These are phyloP conservation scores for Boletales sp. DNA, from an alignment of 768 basidiomycete genomes.

Conservation along the genomic window DNA sequence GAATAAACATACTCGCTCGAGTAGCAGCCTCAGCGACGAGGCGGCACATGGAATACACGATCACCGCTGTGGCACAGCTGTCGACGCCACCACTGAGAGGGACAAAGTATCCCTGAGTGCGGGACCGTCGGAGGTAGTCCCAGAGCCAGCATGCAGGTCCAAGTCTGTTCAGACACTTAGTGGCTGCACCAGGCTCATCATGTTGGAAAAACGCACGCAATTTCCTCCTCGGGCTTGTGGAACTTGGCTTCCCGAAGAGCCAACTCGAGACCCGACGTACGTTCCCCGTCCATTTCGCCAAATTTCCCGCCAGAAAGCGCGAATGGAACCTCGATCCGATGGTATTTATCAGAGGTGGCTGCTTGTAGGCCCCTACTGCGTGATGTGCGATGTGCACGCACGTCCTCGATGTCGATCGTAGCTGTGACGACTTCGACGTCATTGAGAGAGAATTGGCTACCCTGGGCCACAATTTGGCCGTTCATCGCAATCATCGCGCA, in stretches of 20 bases:
- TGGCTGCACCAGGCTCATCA: background rate
- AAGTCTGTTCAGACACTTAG: constrained; percentile 47
- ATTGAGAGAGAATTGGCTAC: constrained; percentile 91
- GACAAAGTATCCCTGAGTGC: constrained; percentile 92
- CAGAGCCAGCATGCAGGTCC: constrained; percentile 99
- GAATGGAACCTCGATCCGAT: constrained; percentile 79
- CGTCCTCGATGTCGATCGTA: constrained; percentile 95
- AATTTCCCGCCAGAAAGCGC: constrained; percentile 75
- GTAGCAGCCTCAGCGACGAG: constrained; percentile 78
- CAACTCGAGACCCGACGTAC: constrained; percentile 47
- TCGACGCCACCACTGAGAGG: constrained; percentile 97
- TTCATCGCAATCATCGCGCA: constrained; percentile 96
- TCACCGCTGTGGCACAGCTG: constrained; percentile 94
- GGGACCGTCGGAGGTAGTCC: constrained; percentile 95
- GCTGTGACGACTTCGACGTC: constrained; percentile 97
- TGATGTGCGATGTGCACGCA: constrained; percentile 81
- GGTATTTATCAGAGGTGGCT: constrained; percentile 67
- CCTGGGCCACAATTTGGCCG: constrained; percentile 89
- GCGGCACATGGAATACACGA: constrained; percentile 95
- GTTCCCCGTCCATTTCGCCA: constrained; percentile 56
- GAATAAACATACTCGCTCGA: constrained; percentile 54
- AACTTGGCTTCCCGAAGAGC: constrained; percentile 41
- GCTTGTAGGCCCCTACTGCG: constrained; percentile 91
- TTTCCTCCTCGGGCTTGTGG: constrained; percentile 92
- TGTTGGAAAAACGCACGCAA: constrained; percentile 63